A percentile compares a stretch with the other conserved stretches of the same genome.
Evolutionary conservation across 108 stramenopile genomes (phyloP).

Genomic region (Aurantiochytrium sp.): DNA sequence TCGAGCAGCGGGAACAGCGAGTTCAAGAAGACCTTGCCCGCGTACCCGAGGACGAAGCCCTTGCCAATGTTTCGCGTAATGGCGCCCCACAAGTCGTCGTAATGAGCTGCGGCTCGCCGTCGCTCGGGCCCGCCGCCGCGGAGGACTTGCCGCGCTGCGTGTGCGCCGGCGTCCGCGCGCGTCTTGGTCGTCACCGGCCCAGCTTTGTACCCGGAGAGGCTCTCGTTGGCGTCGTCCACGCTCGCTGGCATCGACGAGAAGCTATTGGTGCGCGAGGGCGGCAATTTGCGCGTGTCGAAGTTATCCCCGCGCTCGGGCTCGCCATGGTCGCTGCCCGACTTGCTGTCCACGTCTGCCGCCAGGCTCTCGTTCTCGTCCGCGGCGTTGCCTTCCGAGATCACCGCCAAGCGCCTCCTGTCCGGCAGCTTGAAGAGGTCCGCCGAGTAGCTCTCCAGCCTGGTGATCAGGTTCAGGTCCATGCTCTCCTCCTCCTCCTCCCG

Average conservation of each 20-base stretch:
- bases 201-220: too few species aligned
- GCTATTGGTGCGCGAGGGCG: not conserved
- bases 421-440: not conserved
- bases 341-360: not conserved
- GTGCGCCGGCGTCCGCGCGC: not conserved
- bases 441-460: not conserved
- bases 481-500: not conserved
- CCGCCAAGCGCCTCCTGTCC: not conserved
- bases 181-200: not conserved
- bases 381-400: not conserved
- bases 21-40: not conserved
- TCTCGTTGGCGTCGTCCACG: not conserved
- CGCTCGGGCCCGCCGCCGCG: too few species aligned
- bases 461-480: not conserved
- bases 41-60: constrained; percentile 3
- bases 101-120: not conserved
- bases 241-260: not conserved
- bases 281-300: not conserved
- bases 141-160: too few species aligned
- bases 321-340: too few species aligned
- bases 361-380: not conserved
- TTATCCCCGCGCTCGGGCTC: not conserved
- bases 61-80: constrained; percentile 17
- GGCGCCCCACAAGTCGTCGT: constrained; percentile 7
- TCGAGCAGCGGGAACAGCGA: not conserved